These are phyloP conservation scores for Rhizopogon vulgaris DNA, from an alignment of 768 basidiomycete genomes.

Conservation along the genomic window DNA sequence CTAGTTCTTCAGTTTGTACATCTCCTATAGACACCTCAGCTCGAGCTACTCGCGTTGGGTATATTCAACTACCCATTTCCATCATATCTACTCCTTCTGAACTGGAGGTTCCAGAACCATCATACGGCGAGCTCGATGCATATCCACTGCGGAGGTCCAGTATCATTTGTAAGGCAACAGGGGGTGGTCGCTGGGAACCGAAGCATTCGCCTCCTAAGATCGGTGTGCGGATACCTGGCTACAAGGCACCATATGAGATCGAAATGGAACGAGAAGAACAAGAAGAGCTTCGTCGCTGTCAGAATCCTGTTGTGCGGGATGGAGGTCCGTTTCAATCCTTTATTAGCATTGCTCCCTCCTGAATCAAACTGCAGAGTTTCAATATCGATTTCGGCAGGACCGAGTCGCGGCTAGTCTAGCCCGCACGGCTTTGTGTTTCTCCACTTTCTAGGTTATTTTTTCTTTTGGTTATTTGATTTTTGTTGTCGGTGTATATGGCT, in stretches of 20 bases:
- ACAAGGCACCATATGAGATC: slow-evolving; percentile 61
- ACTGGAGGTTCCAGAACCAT: slow-evolving; percentile 33
- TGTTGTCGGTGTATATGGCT: slow-evolving; percentile 8
- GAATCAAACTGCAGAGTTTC: slow-evolving; percentile 40
- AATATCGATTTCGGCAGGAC: slow-evolving; percentile 53
- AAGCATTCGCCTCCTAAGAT: slow-evolving; percentile 38
- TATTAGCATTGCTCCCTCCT: slow-evolving; percentile 1
- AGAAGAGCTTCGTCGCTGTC: slow-evolving; percentile 39
- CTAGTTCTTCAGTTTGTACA: slow-evolving; percentile 29
- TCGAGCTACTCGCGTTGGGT: slow-evolving; percentile 13
- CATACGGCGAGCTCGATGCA: slow-evolving; percentile 64
- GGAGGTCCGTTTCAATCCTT: slow-evolving; percentile 31
- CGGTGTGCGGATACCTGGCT: slow-evolving; percentile 55
- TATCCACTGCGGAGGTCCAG: slow-evolving; percentile 67
- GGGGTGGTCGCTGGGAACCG: slow-evolving; percentile 78
- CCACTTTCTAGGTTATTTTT: slow-evolving; percentile 46
- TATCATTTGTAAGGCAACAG: slow-evolving; percentile 69
- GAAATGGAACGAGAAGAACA: slow-evolving; percentile 64
- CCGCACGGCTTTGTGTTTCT: slow-evolving; percentile 44
- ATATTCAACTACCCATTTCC: slow-evolving; percentile 20
- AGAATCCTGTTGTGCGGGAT: slow-evolving; percentile 63
- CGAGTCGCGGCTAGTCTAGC: slow-evolving; percentile 38
- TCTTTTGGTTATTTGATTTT: slow-evolving; percentile 3
- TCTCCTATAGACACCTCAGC: slow-evolving; percentile 24
- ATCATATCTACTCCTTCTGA: slow-evolving; percentile 16